Conservation (phyloP, 1,139 yeast species). For the Dujonia santamariae region DNA sequence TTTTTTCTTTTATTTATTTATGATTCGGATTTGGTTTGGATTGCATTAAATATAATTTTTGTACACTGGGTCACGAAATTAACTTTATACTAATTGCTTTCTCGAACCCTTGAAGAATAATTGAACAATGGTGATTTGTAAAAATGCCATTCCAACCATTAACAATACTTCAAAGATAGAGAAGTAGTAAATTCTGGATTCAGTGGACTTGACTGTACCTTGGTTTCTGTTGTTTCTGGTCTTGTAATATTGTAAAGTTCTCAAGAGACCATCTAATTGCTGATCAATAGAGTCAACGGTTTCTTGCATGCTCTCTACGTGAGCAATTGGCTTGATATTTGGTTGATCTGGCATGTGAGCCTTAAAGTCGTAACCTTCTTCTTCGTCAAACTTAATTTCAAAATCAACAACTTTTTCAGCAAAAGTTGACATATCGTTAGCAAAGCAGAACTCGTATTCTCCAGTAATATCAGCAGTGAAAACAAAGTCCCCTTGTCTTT, state of each 20-base stretch:
- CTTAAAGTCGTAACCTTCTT: conserved; percentile 35
- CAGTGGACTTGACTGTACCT: conserved; percentile 86
- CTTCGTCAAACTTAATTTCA: conserved; percentile 63
- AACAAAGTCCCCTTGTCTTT: conserved; percentile 83
- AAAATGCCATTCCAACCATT: conserved; percentile 81
- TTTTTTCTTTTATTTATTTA: too few relatives aligned
- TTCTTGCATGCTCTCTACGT: conserved; percentile 57
- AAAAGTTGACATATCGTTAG: conserved; percentile 81
- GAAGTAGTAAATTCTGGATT: conserved; percentile 80
- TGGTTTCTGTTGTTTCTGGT: conserved; percentile 93
- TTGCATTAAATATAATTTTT: too few relatives aligned
- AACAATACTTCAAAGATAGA: conserved; percentile 76
- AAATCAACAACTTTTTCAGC: conserved; percentile 89
- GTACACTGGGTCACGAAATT: background rate
- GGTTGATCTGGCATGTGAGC: conserved; percentile 68
- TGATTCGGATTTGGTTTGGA: too few relatives aligned
- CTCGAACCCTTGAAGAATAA: conserved; percentile 83
- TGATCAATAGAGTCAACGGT: conserved; percentile 63
- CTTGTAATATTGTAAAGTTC: conserved; percentile 76
- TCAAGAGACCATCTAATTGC: conserved; percentile 62
- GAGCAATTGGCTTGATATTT: conserved; percentile 54
- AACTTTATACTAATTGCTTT: conserved; percentile 65
- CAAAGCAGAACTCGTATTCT: conserved; percentile 90
- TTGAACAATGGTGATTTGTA: conserved; percentile 83
- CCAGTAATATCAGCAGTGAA: conserved; percentile 70